These are phyloP conservation scores for Adansonia digitata DNA, from an alignment of 345 rosid genomes.

Conservation along the genomic window DNA sequence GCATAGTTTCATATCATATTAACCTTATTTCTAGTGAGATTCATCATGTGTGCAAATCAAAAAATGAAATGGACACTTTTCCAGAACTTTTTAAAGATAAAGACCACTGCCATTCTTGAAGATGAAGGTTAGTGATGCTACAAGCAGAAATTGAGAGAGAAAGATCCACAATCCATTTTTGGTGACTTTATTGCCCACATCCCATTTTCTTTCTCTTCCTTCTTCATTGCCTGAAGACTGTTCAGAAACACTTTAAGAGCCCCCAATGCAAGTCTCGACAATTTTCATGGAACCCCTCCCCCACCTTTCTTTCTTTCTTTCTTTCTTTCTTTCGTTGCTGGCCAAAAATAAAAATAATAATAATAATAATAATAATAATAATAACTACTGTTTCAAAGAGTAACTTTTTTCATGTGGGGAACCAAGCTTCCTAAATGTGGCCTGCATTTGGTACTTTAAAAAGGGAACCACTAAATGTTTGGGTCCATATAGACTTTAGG, in stretches of 20 bases:
- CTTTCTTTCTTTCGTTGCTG: no score
- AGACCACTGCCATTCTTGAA: slow-evolving; percentile 21
- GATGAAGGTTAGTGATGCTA: slow-evolving; percentile 8
- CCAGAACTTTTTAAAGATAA: no score
- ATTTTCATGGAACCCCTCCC: not conserved
- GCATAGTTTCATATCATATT: not conserved
- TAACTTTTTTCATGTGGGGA: slow-evolving; percentile 9
- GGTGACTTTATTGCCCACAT: slow-evolving; percentile 26
- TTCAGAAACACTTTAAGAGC: slow-evolving; percentile 21
- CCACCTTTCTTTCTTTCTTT: no score
- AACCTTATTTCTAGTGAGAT: slow-evolving; percentile 4
- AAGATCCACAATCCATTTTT: slow-evolving; percentile 21
- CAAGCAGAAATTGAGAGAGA: not conserved
- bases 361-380: no score
- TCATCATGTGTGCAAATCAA: slow-evolving; percentile 11
- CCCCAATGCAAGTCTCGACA: slow-evolving; percentile 16
- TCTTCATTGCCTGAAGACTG: slow-evolving; percentile 23
- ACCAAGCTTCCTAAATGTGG: slow-evolving; percentile 10
- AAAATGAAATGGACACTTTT: slow-evolving; percentile 32
- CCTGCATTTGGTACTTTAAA: slow-evolving; percentile 25
- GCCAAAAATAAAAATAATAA: no score
- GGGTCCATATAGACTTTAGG: not conserved
- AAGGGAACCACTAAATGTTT: slow-evolving; percentile 20
- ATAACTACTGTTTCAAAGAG: not conserved
- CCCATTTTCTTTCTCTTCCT: slow-evolving; percentile 18